Percentiles rank a stretch among this genome's conserved stretches.
Evolutionary conservation across 495 filamentous ascomycete species (phyloP).

Genomic region (Penicillium steckii): DNA sequence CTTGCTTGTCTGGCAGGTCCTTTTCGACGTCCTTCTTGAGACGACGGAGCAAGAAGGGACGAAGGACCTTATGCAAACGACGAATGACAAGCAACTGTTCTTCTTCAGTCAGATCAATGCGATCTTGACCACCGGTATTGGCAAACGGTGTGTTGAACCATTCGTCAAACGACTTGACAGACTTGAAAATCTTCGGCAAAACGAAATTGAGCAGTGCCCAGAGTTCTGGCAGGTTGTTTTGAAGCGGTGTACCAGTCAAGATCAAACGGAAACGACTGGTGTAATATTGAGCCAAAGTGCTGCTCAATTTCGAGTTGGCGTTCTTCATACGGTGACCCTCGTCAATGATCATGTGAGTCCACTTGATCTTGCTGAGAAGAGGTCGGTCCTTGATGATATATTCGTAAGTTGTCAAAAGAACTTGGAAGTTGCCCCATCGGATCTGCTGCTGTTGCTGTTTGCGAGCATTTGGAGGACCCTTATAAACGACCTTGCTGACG

Average conservation of each 20-base stretch:
- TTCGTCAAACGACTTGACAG: constrained; percentile 97
- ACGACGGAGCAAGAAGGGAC: constrained; percentile 95
- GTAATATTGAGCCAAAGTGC: constrained; percentile 92
- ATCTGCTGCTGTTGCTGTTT: constrained; percentile 93
- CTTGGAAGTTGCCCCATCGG: constrained; percentile 92
- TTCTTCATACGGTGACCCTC: constrained; percentile 99
- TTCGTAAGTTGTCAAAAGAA: constrained; percentile 95
- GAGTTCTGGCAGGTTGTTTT: constrained; percentile 94
- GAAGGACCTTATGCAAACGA: constrained; percentile 94
- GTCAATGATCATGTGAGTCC: constrained; percentile 99
- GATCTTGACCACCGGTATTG: constrained; percentile 95
- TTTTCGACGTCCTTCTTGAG: constrained; percentile 99
- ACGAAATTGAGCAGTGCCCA: constrained; percentile 99
- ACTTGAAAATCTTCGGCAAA: constrained; percentile 98
- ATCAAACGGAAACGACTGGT: constrained; percentile 92
- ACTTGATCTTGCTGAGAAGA: constrained; percentile 92
- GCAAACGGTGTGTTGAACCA: constrained; percentile 99
- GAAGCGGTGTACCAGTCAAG: constrained; percentile 92
- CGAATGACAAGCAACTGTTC: constrained; percentile 97
- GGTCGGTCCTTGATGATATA: constrained; percentile 99
- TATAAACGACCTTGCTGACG: constrained; percentile 87
- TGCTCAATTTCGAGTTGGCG: constrained; percentile 92
- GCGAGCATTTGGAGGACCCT: constrained; percentile 84
- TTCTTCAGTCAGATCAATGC: constrained; percentile 99
- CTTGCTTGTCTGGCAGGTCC: constrained; percentile 96